Conservation (phyloP, 345 rosid genomes). For the Aquilaria sinensis region DNA sequence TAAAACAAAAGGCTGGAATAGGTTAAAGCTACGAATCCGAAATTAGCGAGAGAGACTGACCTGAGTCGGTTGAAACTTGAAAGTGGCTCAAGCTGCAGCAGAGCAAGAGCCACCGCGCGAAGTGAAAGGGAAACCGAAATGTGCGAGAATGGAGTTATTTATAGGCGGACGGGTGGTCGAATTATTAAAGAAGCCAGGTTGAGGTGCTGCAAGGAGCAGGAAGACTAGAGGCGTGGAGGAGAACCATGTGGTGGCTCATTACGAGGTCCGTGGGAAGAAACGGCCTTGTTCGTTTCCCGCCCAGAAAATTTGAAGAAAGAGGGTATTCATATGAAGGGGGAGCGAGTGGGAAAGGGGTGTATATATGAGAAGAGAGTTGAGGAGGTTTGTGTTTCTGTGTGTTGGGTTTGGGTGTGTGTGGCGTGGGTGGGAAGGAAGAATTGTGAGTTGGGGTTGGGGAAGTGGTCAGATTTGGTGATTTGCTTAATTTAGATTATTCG, state of each 20-base stretch:
- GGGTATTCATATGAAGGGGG: neutral
- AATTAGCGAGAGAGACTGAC: neutral
- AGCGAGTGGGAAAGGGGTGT: neutral
- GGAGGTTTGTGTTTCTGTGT: neutral
- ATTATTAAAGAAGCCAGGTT: too few species aligned
- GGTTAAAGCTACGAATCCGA: neutral
- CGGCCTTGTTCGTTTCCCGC: too few species aligned
- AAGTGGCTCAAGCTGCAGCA: too few species aligned
- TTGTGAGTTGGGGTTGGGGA: slow-evolving; percentile 19
- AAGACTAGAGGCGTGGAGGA: too few species aligned
- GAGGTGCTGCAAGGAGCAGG: too few species aligned
- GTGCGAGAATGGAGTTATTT: too few species aligned
- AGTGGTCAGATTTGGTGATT: slow-evolving; percentile 3
- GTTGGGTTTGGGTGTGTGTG: slow-evolving; percentile 21
- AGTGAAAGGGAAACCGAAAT: too few species aligned
- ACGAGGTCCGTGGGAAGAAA: too few species aligned
- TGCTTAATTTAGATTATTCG: slow-evolving; percentile 6
- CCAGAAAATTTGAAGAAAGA: neutral
- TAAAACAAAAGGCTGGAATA: neutral
- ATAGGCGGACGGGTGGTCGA: too few species aligned
- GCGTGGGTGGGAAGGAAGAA: slow-evolving; percentile 43
- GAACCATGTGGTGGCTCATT: too few species aligned
- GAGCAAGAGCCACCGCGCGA: too few species aligned
- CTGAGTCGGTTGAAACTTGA: too few species aligned
- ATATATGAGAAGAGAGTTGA: slow-evolving; percentile 2